phyloP scores from a whole-genome alignment of 441 rosid genomes.

The Populus hybrid region DNA sequence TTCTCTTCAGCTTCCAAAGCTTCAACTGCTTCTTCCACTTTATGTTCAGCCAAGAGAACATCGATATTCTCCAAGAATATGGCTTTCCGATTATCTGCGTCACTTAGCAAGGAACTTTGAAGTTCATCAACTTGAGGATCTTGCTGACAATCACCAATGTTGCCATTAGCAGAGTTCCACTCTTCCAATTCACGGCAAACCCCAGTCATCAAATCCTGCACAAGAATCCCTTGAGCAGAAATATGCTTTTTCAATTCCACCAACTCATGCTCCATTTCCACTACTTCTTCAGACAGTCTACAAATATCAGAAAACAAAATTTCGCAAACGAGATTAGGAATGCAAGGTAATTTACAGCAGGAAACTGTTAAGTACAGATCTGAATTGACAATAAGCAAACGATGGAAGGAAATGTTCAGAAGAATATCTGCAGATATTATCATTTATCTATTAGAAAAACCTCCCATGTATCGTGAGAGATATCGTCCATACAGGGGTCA shows the following conservation, averaged over 20 bases:
- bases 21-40: conserved; percentile 69
- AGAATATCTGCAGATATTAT: not conserved
- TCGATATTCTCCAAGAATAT: conserved; percentile 63
- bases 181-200: conserved; percentile 70
- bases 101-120: conserved; percentile 30
- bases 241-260: conserved; percentile 79
- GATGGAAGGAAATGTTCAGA: not conserved
- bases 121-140: conserved; percentile 31
- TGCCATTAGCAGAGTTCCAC: conserved; percentile 48
- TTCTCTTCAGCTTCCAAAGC: conserved; percentile 73
- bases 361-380: not conserved
- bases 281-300: conserved; percentile 93
- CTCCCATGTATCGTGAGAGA: not conserved
- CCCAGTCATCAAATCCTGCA: conserved; percentile 85
- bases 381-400: not conserved
- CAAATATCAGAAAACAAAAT: conserved; percentile 17
- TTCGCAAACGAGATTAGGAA: not conserved
- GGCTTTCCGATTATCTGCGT: conserved; percentile 30
- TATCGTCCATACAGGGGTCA: not conserved
- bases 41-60: conserved; percentile 83
- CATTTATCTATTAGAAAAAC: not conserved
- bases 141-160: conserved; percentile 33
- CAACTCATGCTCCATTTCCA: conserved; percentile 88
- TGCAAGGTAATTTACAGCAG: not conserved
- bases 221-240: conserved; percentile 78